These are phyloP conservation scores for Allomyces macrogynus DNA, from an alignment of 192 early-diverging fungal species.

Conservation along the genomic window DNA sequence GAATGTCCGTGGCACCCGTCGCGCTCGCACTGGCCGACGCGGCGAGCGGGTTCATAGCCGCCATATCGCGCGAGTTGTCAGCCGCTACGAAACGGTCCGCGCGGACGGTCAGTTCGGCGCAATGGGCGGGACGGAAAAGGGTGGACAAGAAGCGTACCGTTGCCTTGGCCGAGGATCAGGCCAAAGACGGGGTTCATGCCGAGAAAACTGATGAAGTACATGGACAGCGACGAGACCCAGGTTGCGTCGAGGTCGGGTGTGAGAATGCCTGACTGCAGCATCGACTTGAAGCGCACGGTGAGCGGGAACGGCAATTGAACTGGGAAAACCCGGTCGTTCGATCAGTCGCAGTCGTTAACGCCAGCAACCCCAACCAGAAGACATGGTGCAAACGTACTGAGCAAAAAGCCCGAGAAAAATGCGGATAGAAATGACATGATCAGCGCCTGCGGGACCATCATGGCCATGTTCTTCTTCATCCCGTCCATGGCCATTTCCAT, in stretches of 20 bases:
- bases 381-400: constrained; percentile 36
- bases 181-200: constrained; percentile 79
- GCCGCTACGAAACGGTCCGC: neutral
- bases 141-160: constrained; percentile 25
- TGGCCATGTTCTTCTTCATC: constrained; percentile 94
- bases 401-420: constrained; percentile 93
- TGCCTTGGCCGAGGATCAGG: constrained; percentile 76
- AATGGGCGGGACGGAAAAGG: neutral
- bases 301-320: constrained; percentile 93
- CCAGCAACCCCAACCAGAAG: neutral
- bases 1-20: neutral
- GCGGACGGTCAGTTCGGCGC: neutral
- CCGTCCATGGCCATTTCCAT: constrained; percentile 96
- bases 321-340: constrained; percentile 7
- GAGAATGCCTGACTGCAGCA: constrained; percentile 90
- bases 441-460: constrained; percentile 92
- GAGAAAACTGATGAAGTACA: constrained; percentile 97
- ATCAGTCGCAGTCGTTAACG: neutral
- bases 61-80: neutral
- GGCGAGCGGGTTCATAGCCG: neutral
- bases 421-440: constrained; percentile 99
- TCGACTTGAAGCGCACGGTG: constrained; percentile 88
- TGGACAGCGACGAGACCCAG: constrained; percentile 92
- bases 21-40: neutral
- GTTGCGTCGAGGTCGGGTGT: constrained; percentile 92